Evolutionary conservation across 352 stramenopile species (phyloP).

Genomic region (Phytophthora capsici): DNA sequence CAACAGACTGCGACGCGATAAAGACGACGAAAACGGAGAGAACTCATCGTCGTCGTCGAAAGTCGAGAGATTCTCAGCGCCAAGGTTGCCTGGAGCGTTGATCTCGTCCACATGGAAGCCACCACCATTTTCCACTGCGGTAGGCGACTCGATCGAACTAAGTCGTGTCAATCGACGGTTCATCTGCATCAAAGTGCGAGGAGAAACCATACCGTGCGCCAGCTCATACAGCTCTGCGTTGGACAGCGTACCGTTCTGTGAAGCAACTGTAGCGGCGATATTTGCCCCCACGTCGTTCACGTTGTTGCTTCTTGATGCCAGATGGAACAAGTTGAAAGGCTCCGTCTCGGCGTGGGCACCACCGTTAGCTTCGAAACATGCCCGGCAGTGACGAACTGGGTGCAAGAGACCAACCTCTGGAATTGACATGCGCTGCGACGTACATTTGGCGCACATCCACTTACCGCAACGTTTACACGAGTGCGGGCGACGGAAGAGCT

Average conservation of each 20-base stretch:
- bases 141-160: constrained; percentile 84
- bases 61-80: constrained; percentile 32
- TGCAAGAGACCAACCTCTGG: constrained; percentile 80
- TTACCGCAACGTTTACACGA: constrained; percentile 87
- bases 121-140: constrained; percentile 30
- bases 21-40: constrained; percentile 34
- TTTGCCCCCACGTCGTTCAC: constrained; percentile 23
- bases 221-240: constrained; percentile 87
- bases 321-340: constrained; percentile 71
- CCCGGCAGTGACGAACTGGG: constrained; percentile 79
- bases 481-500: constrained; percentile 83
- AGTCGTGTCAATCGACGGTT: constrained; percentile 64
- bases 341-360: constrained; percentile 70
- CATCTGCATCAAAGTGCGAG: constrained; percentile 70
- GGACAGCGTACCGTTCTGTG: constrained; percentile 41
- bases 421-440: constrained; percentile 80
- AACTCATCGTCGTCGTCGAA: constrained; percentile 50
- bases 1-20: constrained; percentile 46
- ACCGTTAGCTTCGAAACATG: constrained; percentile 76
- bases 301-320: constrained; percentile 12
- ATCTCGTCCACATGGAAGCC: constrained; percentile 58
- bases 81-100: constrained; percentile 40
- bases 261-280: constrained; percentile 10
- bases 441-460: constrained; percentile 88
- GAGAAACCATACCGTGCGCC: constrained; percentile 79